Base-by-base conservation (phyloP, 331 rosid species). In the Malus hybrid region DNA sequence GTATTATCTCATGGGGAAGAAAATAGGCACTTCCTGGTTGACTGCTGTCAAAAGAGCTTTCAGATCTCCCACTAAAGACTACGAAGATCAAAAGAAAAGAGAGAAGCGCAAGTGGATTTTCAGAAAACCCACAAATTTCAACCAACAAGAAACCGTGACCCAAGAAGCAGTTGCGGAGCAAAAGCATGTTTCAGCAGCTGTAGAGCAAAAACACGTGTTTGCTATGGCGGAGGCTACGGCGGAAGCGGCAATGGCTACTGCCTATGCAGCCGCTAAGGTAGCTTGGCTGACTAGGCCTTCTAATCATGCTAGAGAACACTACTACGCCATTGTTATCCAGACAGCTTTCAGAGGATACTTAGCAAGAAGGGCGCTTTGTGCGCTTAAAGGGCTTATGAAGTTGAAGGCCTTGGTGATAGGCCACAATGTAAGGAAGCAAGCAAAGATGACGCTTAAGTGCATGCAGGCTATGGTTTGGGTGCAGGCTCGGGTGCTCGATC, bases 11-110 rank as follows among this genome's bases (percentile, higher is more conserved):
- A 93, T 94, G 99, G 97, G 99, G 87, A 94, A 89, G 96, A 92
- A 89, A 70, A 96, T 92, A 74, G 83, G 93, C 76, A 71, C 81
- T 59, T 94, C 97, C 9, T 94, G 99, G 97, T 75, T 94, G 85
- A 90, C 93, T 32, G 99, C 97, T 72, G 99, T 94, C 52, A 94
- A 92, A 94, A 90, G 99, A 33, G 99, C 97, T 66, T 94, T 94
- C 86, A 90, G 99, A 90, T 92, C 99, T 89, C 97, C 99, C 7
- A 86, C 96, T 20, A 94, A 94, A 83, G 96, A 90, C 57, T 89
- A 86, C 70, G 90, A 84, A 73, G 90, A 84, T 55, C 65, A 73
- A n/a, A 85, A 85, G 80, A 93, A 82, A 79, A 88, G 93, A 83
- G 98, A 93, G 79, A 93, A 91, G 65, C 80, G 92, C 48, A 79